Evolutionary conservation across 2,329 filamentous ascomycete species (phyloP).

Genomic region (Colletotrichum caudatum): DNA sequence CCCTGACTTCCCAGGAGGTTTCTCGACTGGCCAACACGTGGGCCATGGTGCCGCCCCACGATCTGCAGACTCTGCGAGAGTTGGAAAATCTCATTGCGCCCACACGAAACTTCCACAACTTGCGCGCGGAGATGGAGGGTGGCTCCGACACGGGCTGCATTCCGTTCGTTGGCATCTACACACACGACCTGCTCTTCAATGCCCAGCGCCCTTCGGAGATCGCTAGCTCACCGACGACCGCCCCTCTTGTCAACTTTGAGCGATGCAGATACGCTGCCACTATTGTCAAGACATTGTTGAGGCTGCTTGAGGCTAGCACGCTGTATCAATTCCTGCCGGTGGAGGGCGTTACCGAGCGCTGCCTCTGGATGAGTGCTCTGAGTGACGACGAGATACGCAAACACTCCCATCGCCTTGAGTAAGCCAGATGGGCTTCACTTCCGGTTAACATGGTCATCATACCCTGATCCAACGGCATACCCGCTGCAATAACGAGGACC

Average conservation of each 20-base stretch:
- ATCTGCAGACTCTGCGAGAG: constrained; percentile 74
- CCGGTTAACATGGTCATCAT: neutral
- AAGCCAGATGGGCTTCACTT: constrained; percentile 27
- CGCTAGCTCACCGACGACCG: constrained; percentile 72
- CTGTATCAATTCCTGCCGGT: constrained; percentile 80
- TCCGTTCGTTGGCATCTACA: constrained; percentile 86
- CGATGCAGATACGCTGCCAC: constrained; percentile 80
- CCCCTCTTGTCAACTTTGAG: constrained; percentile 85
- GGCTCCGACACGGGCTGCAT: constrained; percentile 78
- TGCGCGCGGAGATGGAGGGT: constrained; percentile 84
- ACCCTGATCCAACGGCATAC: neutral
- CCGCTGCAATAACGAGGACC: neutral
- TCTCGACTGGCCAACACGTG: constrained; percentile 77
- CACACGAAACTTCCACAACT: constrained; percentile 80
- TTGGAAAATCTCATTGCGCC: constrained; percentile 82
- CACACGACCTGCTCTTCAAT: constrained; percentile 85
- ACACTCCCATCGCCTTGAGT: constrained; percentile 64
- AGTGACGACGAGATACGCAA: constrained; percentile 79
- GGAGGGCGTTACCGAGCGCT: constrained; percentile 81
- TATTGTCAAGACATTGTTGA: constrained; percentile 82
- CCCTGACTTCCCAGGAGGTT: constrained; percentile 79
- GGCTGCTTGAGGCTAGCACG: constrained; percentile 83
- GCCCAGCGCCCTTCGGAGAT: constrained; percentile 82
- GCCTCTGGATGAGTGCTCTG: constrained; percentile 86
- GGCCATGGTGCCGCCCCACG: constrained; percentile 74